phyloP scores from a whole-genome alignment of 495 filamentous ascomycete genomes.

The Aspergillus hancockii region DNA sequence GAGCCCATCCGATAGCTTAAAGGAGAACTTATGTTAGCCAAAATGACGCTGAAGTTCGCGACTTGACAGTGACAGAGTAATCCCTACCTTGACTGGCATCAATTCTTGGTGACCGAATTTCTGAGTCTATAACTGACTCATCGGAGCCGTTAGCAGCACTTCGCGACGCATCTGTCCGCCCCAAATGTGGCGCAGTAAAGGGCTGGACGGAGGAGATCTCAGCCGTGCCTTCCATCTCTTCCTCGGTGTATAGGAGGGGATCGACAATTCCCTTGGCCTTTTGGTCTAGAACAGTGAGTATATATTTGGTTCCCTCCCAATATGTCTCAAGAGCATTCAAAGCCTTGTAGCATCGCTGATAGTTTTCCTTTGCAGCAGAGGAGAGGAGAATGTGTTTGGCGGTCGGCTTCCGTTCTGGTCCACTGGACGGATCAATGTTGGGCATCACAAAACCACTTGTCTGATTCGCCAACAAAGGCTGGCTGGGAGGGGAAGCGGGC shows the following conservation, averaged over 20 bases:
- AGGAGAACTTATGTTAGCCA: slow-evolving; percentile 31
- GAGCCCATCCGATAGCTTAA: slow-evolving; percentile 70
- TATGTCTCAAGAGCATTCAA: slow-evolving; percentile 73
- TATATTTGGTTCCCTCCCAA: slow-evolving; percentile 86
- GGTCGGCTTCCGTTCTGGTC: slow-evolving; percentile 48
- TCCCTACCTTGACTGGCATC: slow-evolving; percentile 55
- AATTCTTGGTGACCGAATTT: slow-evolving; percentile 43
- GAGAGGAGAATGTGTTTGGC: slow-evolving; percentile 72
- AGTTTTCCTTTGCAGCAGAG: slow-evolving; percentile 74
- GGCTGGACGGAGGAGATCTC: slow-evolving; percentile 41
- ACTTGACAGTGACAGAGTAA: neutral
- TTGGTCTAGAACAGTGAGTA: slow-evolving; percentile 81
- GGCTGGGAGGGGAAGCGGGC: slow-evolving; percentile 30
- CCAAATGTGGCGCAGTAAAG: slow-evolving; percentile 45
- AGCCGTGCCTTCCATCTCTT: slow-evolving; percentile 70
- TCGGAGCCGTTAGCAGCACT: slow-evolving; percentile 29
- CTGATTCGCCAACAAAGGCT: slow-evolving; percentile 38
- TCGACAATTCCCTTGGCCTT: slow-evolving; percentile 83
- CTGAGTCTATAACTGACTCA: slow-evolving; percentile 25
- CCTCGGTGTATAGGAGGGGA: slow-evolving; percentile 72
- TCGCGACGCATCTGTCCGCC: slow-evolving; percentile 31
- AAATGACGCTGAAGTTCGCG: neutral
- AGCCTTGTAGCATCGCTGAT: slow-evolving; percentile 79
- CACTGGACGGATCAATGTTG: slow-evolving; percentile 33
- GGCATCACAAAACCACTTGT: slow-evolving; percentile 47